Evolutionary conservation across 345 rosid species (phyloP).

Genomic region (Corchorus olitorius): DNA sequence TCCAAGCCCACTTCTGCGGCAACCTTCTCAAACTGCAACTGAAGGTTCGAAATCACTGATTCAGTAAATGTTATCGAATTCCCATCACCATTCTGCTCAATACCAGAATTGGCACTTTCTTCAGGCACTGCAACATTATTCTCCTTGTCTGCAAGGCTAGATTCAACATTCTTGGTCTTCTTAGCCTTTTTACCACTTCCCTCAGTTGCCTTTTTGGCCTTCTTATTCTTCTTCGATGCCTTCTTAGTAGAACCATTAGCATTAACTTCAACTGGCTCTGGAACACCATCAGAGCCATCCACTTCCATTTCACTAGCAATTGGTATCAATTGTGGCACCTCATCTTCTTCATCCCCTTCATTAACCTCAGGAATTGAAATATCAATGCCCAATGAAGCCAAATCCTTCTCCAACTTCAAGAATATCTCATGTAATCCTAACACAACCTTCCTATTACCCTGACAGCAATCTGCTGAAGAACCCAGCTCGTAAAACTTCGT

Average conservation of each 20-base stretch:
- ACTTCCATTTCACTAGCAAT: constrained; percentile 34
- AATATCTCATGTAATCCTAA: constrained; percentile 68
- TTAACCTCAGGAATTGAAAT: constrained; percentile 42
- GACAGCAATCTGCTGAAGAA: constrained; percentile 65
- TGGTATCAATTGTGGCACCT: constrained; percentile 64
- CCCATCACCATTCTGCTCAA: constrained; percentile 29
- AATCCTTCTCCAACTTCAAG: constrained; percentile 72
- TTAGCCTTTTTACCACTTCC: constrained; percentile 37
- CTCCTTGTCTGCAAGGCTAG: constrained; percentile 24
- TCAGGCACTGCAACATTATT: constrained; percentile 22
- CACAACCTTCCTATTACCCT: constrained; percentile 83
- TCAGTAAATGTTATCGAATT: constrained; percentile 42
- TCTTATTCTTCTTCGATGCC: constrained; percentile 51
- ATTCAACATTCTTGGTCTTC: constrained; percentile 38
- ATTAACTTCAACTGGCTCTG: constrained; percentile 28
- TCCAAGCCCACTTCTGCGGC: constrained; percentile 67
- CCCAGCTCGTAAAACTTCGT: constrained; percentile 73
- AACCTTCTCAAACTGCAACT: constrained; percentile 84
- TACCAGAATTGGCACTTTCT: constrained; percentile 24
- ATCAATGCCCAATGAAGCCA: constrained; percentile 42
- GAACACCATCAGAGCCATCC: constrained; percentile 24
- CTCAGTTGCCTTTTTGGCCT: constrained; percentile 39
- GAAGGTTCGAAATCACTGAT: constrained; percentile 76
- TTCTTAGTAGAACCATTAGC: constrained; percentile 34
- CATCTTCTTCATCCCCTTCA: constrained; percentile 29